Percentiles rank a stretch among this genome's conserved stretches.
These are phyloP conservation scores for Tuctoria greenei DNA, from an alignment of 176 grass and related monocot species.

Conservation along the genomic window DNA sequence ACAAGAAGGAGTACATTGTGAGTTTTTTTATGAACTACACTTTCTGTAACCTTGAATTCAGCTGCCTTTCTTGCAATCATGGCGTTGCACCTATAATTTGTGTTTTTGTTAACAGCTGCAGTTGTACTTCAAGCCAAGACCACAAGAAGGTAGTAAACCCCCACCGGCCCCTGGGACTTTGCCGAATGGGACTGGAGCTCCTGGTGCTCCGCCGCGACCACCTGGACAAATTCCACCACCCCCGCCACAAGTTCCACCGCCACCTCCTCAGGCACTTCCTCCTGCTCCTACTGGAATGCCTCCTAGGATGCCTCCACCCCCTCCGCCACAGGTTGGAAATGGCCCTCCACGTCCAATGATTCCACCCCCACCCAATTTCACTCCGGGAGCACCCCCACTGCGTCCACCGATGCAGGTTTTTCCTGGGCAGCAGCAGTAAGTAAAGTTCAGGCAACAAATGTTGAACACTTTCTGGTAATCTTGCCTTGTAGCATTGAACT, in stretches of 20 bases:
- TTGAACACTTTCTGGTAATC: neutral
- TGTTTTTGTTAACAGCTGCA: slow-evolving; percentile 64
- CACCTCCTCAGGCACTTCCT: slow-evolving; percentile 51
- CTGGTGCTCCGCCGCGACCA: slow-evolving; percentile 60
- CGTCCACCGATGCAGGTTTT: slow-evolving; percentile 61
- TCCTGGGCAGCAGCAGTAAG: slow-evolving; percentile 57
- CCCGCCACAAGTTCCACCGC: slow-evolving; percentile 22
- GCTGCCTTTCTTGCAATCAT: slow-evolving; percentile 12
- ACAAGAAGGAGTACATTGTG: slow-evolving; percentile 85
- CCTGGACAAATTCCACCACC: no score
- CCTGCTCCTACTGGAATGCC: slow-evolving; percentile 55
- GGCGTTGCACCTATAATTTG: neutral
- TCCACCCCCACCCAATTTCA: slow-evolving; percentile 74
- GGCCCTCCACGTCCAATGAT: slow-evolving; percentile 63
- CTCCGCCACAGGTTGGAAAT: slow-evolving; percentile 67
- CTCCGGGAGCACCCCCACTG: slow-evolving; percentile 48
- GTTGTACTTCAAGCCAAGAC: slow-evolving; percentile 86
- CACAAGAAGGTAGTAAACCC: slow-evolving; percentile 64
- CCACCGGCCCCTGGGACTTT: slow-evolving; percentile 59
- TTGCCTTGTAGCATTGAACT: slow-evolving; percentile 26
- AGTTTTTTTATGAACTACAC: slow-evolving; percentile 4
- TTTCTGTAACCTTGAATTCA: slow-evolving; percentile 8
- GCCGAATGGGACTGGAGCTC: slow-evolving; percentile 56
- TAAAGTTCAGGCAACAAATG: neutral
- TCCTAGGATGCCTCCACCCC: slow-evolving; percentile 67